Conservation (phyloP, 495 filamentous ascomycete genomes). For the Neurospora sublineolata region DNA sequence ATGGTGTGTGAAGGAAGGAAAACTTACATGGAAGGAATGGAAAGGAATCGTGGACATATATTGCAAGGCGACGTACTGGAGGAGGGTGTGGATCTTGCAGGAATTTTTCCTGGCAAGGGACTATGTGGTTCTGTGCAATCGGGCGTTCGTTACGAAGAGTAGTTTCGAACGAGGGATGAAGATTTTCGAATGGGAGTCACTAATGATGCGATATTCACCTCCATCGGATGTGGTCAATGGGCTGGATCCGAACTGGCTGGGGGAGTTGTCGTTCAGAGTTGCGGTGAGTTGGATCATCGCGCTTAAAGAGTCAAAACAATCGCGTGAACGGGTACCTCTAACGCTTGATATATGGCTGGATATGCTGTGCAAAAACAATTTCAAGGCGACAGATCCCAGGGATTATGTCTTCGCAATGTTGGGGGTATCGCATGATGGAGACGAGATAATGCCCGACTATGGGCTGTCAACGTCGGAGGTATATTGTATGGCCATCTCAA, state of each 20-base stretch:
- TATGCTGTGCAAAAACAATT: fast-evolving
- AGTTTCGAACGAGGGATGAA: not conserved
- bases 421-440: not conserved
- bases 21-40: not conserved
- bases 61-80: not conserved
- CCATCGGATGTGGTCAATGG: too few species aligned
- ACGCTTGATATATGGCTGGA: not conserved
- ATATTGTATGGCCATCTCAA: not conserved
- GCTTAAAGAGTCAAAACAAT: too few species aligned
- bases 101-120: not conserved
- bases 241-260: not conserved
- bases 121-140: not conserved
- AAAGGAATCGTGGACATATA: not conserved
- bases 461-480: not conserved
- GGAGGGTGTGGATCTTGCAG: not conserved
- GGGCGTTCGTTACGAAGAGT: not conserved
- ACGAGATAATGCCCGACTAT: not conserved
- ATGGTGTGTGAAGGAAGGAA: fast-evolving
- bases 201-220: too few species aligned
- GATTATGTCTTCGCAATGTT: not conserved
- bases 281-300: too few species aligned
- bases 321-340: too few species aligned
- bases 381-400: not conserved
- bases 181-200: not conserved
- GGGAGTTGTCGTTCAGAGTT: too few species aligned